These are phyloP conservation scores for Oehlia diaphana DNA, from an alignment of 192 early-diverging fungal genomes.

Conservation along the genomic window DNA sequence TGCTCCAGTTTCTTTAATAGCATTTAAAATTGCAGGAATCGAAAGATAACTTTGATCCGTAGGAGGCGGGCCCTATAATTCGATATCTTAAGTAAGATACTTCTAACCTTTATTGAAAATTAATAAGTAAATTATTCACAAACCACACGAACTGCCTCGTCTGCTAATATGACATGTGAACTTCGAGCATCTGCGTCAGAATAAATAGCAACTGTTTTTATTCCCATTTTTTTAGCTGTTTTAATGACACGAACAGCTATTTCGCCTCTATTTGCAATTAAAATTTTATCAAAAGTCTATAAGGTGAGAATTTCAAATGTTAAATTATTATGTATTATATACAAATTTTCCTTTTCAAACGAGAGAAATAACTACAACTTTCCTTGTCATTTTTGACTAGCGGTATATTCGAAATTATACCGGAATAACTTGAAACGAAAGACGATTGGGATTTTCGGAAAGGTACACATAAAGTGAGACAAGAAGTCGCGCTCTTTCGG, in stretches of 20 bases:
- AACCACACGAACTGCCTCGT: slow-evolving; percentile 79
- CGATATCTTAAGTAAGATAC: background rate
- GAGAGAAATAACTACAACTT: too few species aligned
- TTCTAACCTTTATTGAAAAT: too few species aligned
- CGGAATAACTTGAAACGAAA: too few species aligned
- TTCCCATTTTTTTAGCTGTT: slow-evolving; percentile 90
- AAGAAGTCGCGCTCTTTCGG: too few species aligned
- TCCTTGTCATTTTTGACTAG: too few species aligned
- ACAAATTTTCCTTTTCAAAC: too few species aligned
- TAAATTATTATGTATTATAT: too few species aligned
- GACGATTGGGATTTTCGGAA: too few species aligned
- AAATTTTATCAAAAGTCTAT: slow-evolving; percentile 86
- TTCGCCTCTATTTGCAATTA: slow-evolving; percentile 95
- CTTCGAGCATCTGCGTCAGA: slow-evolving; percentile 88
- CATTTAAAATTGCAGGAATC: slow-evolving; percentile 75
- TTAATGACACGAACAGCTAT: slow-evolving; percentile 93
- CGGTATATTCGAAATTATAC: too few species aligned
- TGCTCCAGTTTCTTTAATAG: slow-evolving; percentile 72
- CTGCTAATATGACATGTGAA: slow-evolving; percentile 84
- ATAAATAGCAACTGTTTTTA: slow-evolving; percentile 93
- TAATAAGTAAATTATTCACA: too few species aligned
- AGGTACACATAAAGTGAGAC: too few species aligned
- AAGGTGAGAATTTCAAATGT: too few species aligned
- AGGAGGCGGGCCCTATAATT: slow-evolving; percentile 66
- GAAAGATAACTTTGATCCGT: slow-evolving; percentile 82